Percentiles rank a stretch among this genome's conserved stretches.
phyloP scores from a whole-genome alignment of 2,329 filamentous ascomycete species.

The Paramyrothecium roridum region DNA sequence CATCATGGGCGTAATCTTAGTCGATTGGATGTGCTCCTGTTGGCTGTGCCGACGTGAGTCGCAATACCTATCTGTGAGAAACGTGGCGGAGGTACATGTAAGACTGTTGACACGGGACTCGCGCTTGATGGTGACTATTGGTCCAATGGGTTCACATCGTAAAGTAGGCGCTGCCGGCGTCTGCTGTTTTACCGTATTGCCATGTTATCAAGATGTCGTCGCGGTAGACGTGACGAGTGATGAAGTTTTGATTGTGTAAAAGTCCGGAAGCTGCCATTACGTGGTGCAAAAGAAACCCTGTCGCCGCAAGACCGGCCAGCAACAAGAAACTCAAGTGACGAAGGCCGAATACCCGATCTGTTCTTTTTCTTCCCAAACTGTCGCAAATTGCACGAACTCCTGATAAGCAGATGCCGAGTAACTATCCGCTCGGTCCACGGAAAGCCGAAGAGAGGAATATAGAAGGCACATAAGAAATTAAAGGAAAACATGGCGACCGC shows the following conservation, averaged over 20 bases:
- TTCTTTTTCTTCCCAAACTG: slow-evolving; percentile 30
- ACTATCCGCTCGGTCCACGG: slow-evolving; percentile 23
- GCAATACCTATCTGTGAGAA: slow-evolving; percentile 18
- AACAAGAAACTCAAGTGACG: slow-evolving; percentile 29
- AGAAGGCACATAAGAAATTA: slow-evolving; percentile 17
- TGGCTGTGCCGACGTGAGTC: slow-evolving; percentile 20
- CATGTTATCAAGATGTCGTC: slow-evolving; percentile 33
- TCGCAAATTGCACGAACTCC: slow-evolving; percentile 33
- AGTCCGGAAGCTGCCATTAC: slow-evolving; percentile 35
- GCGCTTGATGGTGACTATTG: slow-evolving; percentile 29
- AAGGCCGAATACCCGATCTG: slow-evolving; percentile 30
- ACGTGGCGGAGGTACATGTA: slow-evolving; percentile 21
- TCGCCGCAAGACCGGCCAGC: slow-evolving; percentile 33
- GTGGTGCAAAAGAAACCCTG: slow-evolving; percentile 32
- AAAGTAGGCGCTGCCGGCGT: slow-evolving; percentile 27
- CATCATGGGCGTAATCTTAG: neutral
- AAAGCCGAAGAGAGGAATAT: slow-evolving; percentile 20
- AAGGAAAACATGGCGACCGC: neutral
- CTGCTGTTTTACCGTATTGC: slow-evolving; percentile 29
- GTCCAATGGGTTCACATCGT: slow-evolving; percentile 28
- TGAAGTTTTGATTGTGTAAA: slow-evolving; percentile 36
- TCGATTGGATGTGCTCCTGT: slow-evolving; percentile 10
- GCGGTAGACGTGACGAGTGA: slow-evolving; percentile 33
- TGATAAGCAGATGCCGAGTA: slow-evolving; percentile 27
- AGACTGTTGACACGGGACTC: slow-evolving; percentile 23